phyloP scores from a whole-genome alignment of 805 yeast species.

The Candida mattraensis region DNA sequence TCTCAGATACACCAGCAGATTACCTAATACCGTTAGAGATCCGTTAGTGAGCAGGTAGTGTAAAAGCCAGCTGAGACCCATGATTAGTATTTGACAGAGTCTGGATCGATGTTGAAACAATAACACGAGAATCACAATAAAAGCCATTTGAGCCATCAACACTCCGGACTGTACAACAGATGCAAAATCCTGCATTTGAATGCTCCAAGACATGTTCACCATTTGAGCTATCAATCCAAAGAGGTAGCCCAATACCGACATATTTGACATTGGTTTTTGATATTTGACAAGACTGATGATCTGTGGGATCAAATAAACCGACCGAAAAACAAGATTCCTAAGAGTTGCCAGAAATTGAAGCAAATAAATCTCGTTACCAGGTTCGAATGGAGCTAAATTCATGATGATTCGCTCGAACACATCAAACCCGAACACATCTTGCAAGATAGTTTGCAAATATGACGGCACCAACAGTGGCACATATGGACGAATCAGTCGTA shows the following conservation, averaged over 20 bases:
- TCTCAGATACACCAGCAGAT: too few relatives aligned
- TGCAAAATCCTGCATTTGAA: too few relatives aligned
- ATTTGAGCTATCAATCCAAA: too few relatives aligned
- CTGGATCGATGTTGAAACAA: slow-evolving; percentile 1
- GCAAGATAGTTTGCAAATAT: slow-evolving; percentile 24
- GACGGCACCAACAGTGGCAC: slow-evolving; percentile 20
- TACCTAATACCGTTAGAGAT: too few relatives aligned
- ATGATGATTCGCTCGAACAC: slow-evolving; percentile 30
- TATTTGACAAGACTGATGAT: slow-evolving; percentile 2
- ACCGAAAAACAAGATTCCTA: slow-evolving; percentile 2
- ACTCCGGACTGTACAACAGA: neutral
- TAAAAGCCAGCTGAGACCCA: slow-evolving; percentile 7
- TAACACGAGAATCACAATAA: slow-evolving; percentile 4
- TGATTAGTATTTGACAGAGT: slow-evolving; percentile 5
- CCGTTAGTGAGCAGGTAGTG: too few relatives aligned
- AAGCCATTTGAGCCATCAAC: neutral
- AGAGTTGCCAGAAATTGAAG: slow-evolving; percentile 4
- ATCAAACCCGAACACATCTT: slow-evolving; percentile 25
- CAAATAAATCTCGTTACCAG: slow-evolving; percentile 14
- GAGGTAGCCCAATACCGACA: slow-evolving; percentile 6
- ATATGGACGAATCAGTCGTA: slow-evolving; percentile 18
- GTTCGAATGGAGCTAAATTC: slow-evolving; percentile 25
- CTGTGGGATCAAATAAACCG: slow-evolving; percentile 10
- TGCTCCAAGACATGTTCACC: too few relatives aligned
- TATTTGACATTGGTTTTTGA: slow-evolving; percentile 1